Evolutionary conservation across 306 rosid genomes (phyloP).

Genomic region (Hippophae gyantsensis): DNA sequence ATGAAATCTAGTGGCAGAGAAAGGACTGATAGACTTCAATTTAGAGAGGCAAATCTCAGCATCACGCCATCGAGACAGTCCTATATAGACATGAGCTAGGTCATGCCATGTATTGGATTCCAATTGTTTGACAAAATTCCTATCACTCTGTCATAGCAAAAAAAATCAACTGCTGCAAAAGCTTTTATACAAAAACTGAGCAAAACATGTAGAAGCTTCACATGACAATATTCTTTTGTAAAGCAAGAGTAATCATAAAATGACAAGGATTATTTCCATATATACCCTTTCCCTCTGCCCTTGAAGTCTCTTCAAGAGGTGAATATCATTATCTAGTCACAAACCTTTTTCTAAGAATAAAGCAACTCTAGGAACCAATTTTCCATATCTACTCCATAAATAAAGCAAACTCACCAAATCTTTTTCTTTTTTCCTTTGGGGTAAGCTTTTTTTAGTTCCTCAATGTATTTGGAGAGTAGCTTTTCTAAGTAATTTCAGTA

Average conservation of each 20-base stretch:
- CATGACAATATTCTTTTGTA: neutral
- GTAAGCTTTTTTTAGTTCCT: too few relatives aligned
- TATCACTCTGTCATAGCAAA: constrained; percentile 37
- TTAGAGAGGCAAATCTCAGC: constrained; percentile 71
- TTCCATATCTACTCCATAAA: too few relatives aligned
- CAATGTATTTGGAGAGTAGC: neutral
- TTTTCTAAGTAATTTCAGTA: neutral
- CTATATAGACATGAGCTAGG: constrained; percentile 59
- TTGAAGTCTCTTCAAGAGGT: too few relatives aligned
- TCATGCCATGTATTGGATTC: constrained; percentile 83
- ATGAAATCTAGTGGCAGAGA: constrained; percentile 61
- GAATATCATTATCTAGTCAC: too few relatives aligned
- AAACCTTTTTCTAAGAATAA: too few relatives aligned
- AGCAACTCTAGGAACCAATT: too few relatives aligned
- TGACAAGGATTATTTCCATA: neutral
- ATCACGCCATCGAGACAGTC: constrained; percentile 61
- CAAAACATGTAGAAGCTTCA: neutral
- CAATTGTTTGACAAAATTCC: constrained; percentile 43
- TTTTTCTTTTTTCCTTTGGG: too few relatives aligned
- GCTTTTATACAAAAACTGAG: neutral
- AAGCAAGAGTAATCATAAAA: neutral
- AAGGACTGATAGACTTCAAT: constrained; percentile 47
- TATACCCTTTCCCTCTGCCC: neutral
- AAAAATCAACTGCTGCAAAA: neutral
- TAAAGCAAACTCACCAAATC: too few relatives aligned